A percentile compares a stretch with the other conserved stretches of the same genome.
These are phyloP conservation scores for Nothophoma quercina DNA, from an alignment of 2,329 filamentous ascomycete species.

Conservation along the genomic window DNA sequence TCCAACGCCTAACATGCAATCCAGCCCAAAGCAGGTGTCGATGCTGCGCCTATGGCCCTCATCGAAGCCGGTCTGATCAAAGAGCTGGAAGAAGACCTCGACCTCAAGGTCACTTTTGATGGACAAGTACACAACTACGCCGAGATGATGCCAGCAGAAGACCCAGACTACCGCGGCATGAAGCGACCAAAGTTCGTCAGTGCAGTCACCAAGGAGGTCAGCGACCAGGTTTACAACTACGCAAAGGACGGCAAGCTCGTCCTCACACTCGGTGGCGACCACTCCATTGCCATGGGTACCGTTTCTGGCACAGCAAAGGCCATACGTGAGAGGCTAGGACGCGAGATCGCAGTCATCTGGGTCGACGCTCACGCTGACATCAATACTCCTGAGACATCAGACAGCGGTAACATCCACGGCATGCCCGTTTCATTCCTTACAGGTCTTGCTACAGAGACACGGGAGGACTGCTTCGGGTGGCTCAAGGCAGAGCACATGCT, in stretches of 20 bases:
- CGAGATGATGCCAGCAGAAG: slow-evolving; percentile 72
- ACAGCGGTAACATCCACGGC: slow-evolving; percentile 93
- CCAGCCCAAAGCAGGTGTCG: slow-evolving; percentile 89
- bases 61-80: slow-evolving; percentile 86
- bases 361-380: slow-evolving; percentile 98
- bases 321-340: slow-evolving; percentile 78
- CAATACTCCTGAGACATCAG: slow-evolving; percentile 91
- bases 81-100: slow-evolving; percentile 83
- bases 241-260: slow-evolving; percentile 84
- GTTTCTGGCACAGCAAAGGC: slow-evolving; percentile 88
- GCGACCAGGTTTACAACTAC: slow-evolving; percentile 85
- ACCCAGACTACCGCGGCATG: slow-evolving; percentile 89
- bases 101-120: slow-evolving; percentile 88
- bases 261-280: slow-evolving; percentile 92
- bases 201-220: slow-evolving; percentile 81
- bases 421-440: slow-evolving; percentile 96
- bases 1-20: slow-evolving; percentile 11
- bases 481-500: slow-evolving; percentile 74
- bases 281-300: slow-evolving; percentile 94
- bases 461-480: slow-evolving; percentile 89
- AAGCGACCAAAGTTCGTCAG: slow-evolving; percentile 90
- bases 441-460: slow-evolving; percentile 78
- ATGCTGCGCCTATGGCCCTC: slow-evolving; percentile 86
- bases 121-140: slow-evolving; percentile 81
- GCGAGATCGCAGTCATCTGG: slow-evolving; percentile 96